These are phyloP conservation scores for Skeletonema menzelii DNA, from an alignment of 108 stramenopile genomes.

Conservation along the genomic window DNA sequence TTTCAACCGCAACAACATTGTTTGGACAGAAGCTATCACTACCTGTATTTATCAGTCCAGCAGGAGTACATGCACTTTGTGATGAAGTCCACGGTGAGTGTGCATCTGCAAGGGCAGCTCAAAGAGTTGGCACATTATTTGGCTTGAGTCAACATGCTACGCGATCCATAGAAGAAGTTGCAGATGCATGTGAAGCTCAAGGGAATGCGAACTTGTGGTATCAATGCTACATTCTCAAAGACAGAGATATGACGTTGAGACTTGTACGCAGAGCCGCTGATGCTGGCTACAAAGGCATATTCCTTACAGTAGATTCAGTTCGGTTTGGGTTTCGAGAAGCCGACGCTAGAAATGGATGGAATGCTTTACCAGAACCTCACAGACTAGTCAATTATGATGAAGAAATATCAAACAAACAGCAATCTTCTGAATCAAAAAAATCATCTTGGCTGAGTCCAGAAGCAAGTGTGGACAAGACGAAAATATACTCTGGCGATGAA, in stretches of 20 bases:
- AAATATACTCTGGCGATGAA: slow-evolving; percentile 67
- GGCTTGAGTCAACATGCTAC: slow-evolving; percentile 80
- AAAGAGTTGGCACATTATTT: slow-evolving; percentile 56
- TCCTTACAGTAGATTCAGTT: slow-evolving; percentile 84
- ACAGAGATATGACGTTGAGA: slow-evolving; percentile 55
- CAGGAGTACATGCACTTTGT: slow-evolving; percentile 77
- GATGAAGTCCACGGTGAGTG: slow-evolving; percentile 67
- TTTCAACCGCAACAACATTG: slow-evolving; percentile 53
- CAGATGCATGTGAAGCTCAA: slow-evolving; percentile 31
- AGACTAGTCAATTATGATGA: slow-evolving; percentile 77
- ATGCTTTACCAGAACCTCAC: slow-evolving; percentile 75
- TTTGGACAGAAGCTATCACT: slow-evolving; percentile 56
- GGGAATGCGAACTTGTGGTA: slow-evolving; percentile 55
- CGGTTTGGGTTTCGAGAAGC: slow-evolving; percentile 85
- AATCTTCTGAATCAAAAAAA: slow-evolving; percentile 1
- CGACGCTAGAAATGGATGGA: slow-evolving; percentile 78
- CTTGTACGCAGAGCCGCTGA: slow-evolving; percentile 64
- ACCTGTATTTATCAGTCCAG: slow-evolving; percentile 76
- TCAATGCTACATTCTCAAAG: slow-evolving; percentile 80
- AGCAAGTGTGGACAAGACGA: slow-evolving; percentile 25
- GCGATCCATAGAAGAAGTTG: slow-evolving; percentile 74
- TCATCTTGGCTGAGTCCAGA: slow-evolving; percentile 13
- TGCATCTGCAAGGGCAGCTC: slow-evolving; percentile 65
- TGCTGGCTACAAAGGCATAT: slow-evolving; percentile 76
- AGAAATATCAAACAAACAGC: slow-evolving; percentile 10